A percentile compares a stretch with the other conserved stretches of the same genome.
phyloP scores from a whole-genome alignment of 2,329 filamentous ascomycete species.

The Sclerotiophoma versabilis region DNA sequence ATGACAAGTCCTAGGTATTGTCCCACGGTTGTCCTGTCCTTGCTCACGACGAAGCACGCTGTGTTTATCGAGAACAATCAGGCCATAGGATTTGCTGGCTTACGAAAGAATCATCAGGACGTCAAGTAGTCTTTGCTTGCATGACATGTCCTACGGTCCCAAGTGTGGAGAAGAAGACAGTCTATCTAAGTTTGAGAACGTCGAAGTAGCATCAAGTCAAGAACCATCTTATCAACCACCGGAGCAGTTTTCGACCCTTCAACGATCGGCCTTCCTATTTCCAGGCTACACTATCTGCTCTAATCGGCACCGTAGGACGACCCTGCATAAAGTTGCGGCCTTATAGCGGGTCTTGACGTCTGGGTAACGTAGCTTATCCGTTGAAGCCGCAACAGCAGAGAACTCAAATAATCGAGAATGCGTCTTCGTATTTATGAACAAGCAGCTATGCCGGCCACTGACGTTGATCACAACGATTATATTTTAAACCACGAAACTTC shows the following conservation, averaged over 20 bases:
- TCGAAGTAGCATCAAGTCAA: not conserved
- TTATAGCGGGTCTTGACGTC: constrained; percentile 5
- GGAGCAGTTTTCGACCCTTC: not conserved
- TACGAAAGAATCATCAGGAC: too few species aligned
- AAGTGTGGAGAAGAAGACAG: too few species aligned
- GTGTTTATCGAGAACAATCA: too few species aligned
- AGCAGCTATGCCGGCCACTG: not conserved
- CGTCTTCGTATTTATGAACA: not conserved
- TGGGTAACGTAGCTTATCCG: not conserved
- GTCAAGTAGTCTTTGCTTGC: too few species aligned
- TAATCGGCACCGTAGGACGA: not conserved
- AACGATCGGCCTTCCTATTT: not conserved
- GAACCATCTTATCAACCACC: not conserved
- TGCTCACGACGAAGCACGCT: too few species aligned
- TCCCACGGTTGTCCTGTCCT: too few species aligned
- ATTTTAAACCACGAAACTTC: too few species aligned
- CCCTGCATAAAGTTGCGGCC: too few species aligned
- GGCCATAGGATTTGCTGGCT: too few species aligned
- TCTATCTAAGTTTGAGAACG: not conserved
- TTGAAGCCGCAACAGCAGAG: not conserved
- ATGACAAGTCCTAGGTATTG: too few species aligned
- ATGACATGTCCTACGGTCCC: too few species aligned
- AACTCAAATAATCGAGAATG: not conserved
- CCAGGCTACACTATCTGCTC: not conserved
- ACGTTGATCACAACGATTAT: too few species aligned